Evolutionary conservation across 225 moss, liverwort and hornwort genomes (phyloP).

Genomic region (Marchantia polymorpha): DNA sequence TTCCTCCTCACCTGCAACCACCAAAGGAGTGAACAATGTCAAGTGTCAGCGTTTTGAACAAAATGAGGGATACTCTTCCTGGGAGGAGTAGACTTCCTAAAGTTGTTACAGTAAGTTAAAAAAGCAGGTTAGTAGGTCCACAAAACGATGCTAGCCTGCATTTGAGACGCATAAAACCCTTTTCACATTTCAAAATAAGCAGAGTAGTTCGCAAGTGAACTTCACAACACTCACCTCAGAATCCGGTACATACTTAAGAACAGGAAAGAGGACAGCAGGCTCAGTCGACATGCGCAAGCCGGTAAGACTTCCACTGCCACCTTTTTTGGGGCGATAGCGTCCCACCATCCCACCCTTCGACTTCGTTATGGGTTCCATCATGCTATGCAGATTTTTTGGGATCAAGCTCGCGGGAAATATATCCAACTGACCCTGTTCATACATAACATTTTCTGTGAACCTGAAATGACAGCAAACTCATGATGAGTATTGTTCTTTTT

Average conservation of each 20-base stretch:
- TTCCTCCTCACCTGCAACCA: slow-evolving; percentile 68
- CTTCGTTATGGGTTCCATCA: slow-evolving; percentile 89
- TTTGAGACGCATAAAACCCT: too few species aligned
- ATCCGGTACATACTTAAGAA: slow-evolving; percentile 86
- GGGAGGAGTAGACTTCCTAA: not conserved
- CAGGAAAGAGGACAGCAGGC: slow-evolving; percentile 78
- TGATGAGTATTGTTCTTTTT: not conserved
- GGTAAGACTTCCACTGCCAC: slow-evolving; percentile 60
- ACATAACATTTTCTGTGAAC: slow-evolving; percentile 93
- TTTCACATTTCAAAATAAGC: not conserved
- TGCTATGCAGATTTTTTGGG: slow-evolving; percentile 76
- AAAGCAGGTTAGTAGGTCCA: not conserved
- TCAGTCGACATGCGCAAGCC: slow-evolving; percentile 91
- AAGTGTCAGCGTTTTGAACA: not conserved
- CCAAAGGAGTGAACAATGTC: not conserved
- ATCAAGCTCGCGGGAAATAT: slow-evolving; percentile 89
- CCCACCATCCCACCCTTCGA: slow-evolving; percentile 77
- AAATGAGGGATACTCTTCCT: not conserved
- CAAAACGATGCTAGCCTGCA: not conserved
- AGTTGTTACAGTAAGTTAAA: not conserved
- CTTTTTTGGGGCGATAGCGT: slow-evolving; percentile 59
- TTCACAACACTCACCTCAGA: slow-evolving; percentile 53
- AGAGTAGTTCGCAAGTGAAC: not conserved
- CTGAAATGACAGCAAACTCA: slow-evolving; percentile 32
- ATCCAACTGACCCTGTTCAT: slow-evolving; percentile 96